Conservation (phyloP, 257 asterid species). For the Solanum etuberosum region DNA sequence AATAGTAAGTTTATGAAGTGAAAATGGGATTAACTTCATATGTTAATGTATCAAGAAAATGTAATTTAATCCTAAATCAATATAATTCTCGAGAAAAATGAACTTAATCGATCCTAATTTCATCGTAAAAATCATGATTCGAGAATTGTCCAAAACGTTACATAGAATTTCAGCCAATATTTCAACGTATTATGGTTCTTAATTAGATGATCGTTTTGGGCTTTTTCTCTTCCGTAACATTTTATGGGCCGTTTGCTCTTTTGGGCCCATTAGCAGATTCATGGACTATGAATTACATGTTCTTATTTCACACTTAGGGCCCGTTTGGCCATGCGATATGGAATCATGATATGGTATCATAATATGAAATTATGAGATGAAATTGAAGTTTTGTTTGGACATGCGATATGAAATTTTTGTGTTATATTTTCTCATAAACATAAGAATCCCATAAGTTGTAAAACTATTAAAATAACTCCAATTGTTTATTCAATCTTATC, state of each 20-base stretch:
- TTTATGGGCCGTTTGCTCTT: not conserved
- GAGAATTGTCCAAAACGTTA: not conserved
- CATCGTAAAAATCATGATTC: too few species aligned
- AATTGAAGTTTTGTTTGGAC: too few species aligned
- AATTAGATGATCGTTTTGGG: not conserved
- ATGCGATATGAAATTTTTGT: too few species aligned
- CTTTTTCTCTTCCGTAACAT: not conserved
- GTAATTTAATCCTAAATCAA: not conserved
- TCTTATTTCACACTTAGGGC: too few species aligned
- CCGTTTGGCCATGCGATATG: too few species aligned
- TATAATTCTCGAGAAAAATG: not conserved
- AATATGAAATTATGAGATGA: too few species aligned
- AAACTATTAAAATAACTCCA: too few species aligned
- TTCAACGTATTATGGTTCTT: too few species aligned
- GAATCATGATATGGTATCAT: too few species aligned
- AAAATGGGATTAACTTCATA: not conserved
- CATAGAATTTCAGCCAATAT: not conserved
- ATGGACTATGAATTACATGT: slow-evolving; percentile 4
- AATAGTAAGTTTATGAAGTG: not conserved
- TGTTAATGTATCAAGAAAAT: not conserved
- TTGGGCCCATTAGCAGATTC: not conserved
- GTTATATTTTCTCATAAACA: too few species aligned
- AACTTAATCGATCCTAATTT: not conserved
- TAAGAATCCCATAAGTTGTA: too few species aligned
- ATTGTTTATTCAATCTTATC: too few species aligned